Base-by-base conservation (phyloP, 2,329 filamentous ascomycete genomes). In the Xylaria arbuscula region DNA sequence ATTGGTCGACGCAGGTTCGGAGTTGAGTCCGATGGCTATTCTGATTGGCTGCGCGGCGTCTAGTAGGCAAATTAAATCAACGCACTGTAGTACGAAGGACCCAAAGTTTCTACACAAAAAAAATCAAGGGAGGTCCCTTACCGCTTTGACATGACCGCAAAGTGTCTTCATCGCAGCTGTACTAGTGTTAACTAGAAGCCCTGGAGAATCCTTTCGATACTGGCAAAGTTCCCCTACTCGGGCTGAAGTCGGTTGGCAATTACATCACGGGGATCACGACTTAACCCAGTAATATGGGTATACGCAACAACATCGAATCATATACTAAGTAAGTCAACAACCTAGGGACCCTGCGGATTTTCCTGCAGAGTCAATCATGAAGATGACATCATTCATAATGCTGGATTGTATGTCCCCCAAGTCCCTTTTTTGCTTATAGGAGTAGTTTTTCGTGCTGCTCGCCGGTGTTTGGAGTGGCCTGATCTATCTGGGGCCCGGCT, bases 1-100 rank as follows among this genome's bases (percentile, higher is more conserved):
- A 65, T 65, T 60, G 55, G 62, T 5, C 48, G 19, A 38, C 13
- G 17, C 1, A 6, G 2, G n/a, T 15, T 32, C 56, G 62, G 62
- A 9, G 32, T 42, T 6, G 38, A 28, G 8, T 38, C 56, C 28
- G 56, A 47, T 5, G 55, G 38, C 32, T 10, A 11, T 40, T 50
- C 38, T 58, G 34, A 53, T 64, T 42, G 55, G 55, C 22, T n/a
- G 38, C 2, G 8, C 11, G 40, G 9, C 15, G 13, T 8, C 3
- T 11, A 42, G 28, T 28, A 5, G 28, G 28, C 22, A 42, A n/a
- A 42, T 57, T 11, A 42, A 57, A 54, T 3, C 32, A 36, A 38
- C 28, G 28, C 40, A 17, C 40, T 15, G 51, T 17, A 38, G 13
- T 17, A n/a, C 22, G 45, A 24, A 54, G 15, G 28, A n/a, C 15